phyloP scores from a whole-genome alignment of 768 basidiomycete genomes.

The Mycena latifolia region DNA sequence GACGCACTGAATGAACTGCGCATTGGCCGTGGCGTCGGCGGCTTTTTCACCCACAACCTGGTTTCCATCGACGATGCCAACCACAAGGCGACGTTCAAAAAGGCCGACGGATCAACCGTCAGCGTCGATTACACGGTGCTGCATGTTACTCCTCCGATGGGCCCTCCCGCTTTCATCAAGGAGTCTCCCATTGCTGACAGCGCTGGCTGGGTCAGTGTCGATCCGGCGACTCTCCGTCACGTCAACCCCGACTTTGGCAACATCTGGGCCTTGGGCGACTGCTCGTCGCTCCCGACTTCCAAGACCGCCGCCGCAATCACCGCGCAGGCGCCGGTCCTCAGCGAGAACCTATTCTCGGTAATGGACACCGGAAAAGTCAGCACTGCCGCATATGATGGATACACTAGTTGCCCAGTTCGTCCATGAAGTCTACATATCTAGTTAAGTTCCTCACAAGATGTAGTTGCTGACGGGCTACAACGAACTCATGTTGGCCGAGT shows the following conservation, averaged over 20 bases:
- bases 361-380: slow-evolving; percentile 80
- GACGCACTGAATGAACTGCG: slow-evolving; percentile 87
- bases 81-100: slow-evolving; percentile 89
- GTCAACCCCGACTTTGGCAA: slow-evolving; percentile 84
- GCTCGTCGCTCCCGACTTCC: slow-evolving; percentile 91
- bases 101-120: slow-evolving; percentile 73
- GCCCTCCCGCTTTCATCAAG: slow-evolving; percentile 86
- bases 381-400: slow-evolving; percentile 85
- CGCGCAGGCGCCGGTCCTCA: slow-evolving; percentile 89
- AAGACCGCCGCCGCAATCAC: slow-evolving; percentile 98
- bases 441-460: slow-evolving; percentile 26
- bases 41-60: slow-evolving; percentile 86
- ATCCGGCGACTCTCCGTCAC: slow-evolving; percentile 85
- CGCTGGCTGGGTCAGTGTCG: slow-evolving; percentile 91
- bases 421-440: slow-evolving; percentile 7
- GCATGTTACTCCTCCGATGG: slow-evolving; percentile 94
- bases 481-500: slow-evolving; percentile 89
- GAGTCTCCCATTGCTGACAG: slow-evolving; percentile 82
- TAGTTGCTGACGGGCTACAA: slow-evolving; percentile 88
- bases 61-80: slow-evolving; percentile 76
- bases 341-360: slow-evolving; percentile 86
- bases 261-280: slow-evolving; percentile 94
- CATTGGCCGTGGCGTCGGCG: slow-evolving; percentile 83
- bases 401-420: slow-evolving; percentile 86
- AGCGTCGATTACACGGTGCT: slow-evolving; percentile 85